Evolutionary conservation across 2,329 filamentous ascomycete species (phyloP).

Genomic region (Sarocladiaceae sp.): DNA sequence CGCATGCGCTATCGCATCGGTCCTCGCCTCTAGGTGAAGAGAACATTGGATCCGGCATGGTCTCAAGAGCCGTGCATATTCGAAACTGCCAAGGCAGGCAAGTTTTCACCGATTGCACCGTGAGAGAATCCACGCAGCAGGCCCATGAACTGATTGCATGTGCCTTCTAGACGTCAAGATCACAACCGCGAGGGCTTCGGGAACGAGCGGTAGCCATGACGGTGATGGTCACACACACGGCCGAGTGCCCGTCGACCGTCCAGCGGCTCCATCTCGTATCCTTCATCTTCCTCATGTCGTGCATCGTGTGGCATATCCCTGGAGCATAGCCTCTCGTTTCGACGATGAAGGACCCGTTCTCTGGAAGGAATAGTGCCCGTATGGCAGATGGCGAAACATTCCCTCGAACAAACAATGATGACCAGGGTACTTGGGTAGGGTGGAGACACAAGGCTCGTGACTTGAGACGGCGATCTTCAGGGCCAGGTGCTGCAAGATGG

Average conservation of each 20-base stretch:
- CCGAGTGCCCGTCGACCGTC: neutral
- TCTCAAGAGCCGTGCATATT: no score
- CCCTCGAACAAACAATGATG: conserved; percentile 1
- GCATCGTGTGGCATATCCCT: conserved; percentile 8
- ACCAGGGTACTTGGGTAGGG: neutral
- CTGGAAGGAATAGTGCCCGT: neutral
- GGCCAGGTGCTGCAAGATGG: conserved; percentile 4
- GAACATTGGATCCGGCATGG: no score
- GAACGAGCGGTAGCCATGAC: no score
- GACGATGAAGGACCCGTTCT: neutral
- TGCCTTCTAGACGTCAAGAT: no score
- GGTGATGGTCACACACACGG: neutral
- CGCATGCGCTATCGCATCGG: no score
- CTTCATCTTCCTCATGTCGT: conserved; percentile 9
- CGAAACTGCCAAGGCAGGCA: no score
- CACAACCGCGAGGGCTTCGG: no score
- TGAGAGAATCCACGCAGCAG: no score
- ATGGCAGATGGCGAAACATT: conserved; percentile 7
- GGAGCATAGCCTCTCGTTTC: neutral
- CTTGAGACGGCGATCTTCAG: conserved; percentile 4
- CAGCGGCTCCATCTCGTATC: conserved; percentile 6
- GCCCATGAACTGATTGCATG: no score
- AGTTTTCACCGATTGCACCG: no score
- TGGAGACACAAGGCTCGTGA: neutral
- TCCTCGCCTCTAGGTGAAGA: no score